Conservation (phyloP, 257 asterid species). For the Ballota nigra region DNA sequence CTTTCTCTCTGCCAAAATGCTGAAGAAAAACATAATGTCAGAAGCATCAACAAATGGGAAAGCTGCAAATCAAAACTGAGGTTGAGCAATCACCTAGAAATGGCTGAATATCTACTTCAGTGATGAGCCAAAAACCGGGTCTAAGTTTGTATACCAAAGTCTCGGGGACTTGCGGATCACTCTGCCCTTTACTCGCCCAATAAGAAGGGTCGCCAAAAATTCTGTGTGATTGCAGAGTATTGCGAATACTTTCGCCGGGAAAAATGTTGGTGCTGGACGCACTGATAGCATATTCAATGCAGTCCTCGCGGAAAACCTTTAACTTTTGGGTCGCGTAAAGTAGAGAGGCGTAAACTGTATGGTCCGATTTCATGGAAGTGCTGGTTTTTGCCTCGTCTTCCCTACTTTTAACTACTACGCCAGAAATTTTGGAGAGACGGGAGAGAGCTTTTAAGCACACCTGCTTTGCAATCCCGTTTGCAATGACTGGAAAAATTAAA, state of each 20-base stretch:
- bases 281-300: conserved; percentile 56
- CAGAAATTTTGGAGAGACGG: conserved; percentile 46
- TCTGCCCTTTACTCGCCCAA: conserved; percentile 85
- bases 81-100: conserved; percentile 55
- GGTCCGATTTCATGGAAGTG: conserved; percentile 38
- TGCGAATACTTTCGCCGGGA: conserved; percentile 59
- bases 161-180: conserved; percentile 66
- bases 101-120: conserved; percentile 71
- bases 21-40: conserved; percentile 24
- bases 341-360: conserved; percentile 56
- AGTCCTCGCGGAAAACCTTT: conserved; percentile 37
- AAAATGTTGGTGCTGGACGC: conserved; percentile 77
- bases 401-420: conserved; percentile 22
- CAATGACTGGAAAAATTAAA: conserved; percentile 61
- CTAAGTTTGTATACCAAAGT: conserved; percentile 57
- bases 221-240: conserved; percentile 64
- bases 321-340: conserved; percentile 46
- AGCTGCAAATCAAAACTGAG: background rate
- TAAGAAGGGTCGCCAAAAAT: conserved; percentile 50
- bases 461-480: conserved; percentile 51
- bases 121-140: conserved; percentile 58
- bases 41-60: background rate
- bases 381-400: conserved; percentile 24
- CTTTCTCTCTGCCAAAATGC: conserved; percentile 55
- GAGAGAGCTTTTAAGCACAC: conserved; percentile 58